Evolutionary conservation across 2,329 filamentous ascomycete genomes (phyloP).

Genomic region (Neospermospora avenae): DNA sequence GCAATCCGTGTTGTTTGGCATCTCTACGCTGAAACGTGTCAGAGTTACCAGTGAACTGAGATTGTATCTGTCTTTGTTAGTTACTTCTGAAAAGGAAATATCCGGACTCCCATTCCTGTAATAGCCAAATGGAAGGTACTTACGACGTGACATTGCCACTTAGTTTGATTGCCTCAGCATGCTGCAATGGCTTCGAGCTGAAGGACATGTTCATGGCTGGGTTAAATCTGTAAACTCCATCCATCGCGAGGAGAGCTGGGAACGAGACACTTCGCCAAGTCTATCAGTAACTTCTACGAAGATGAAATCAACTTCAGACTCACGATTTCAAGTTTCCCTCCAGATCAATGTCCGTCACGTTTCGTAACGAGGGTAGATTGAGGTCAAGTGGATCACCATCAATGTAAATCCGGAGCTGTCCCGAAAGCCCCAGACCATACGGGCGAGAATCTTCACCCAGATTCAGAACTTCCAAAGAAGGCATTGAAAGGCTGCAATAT

Average conservation of each 20-base stretch:
- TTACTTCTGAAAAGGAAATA: neutral
- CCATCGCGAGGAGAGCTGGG: neutral
- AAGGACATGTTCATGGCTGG: neutral
- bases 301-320: neutral
- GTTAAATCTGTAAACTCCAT: neutral
- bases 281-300: neutral
- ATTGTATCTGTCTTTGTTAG: neutral
- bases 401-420: neutral
- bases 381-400: neutral
- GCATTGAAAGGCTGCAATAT: neutral
- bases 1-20: neutral
- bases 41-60: neutral
- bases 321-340: neutral
- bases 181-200: neutral
- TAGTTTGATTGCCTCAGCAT: neutral
- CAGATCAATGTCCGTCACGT: neutral
- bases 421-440: too few species aligned
- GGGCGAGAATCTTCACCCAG: too few species aligned
- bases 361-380: neutral
- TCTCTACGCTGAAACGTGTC: neutral
- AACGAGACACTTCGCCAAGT: neutral
- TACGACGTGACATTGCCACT: neutral
- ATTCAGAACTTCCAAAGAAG: neutral
- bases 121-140: neutral
- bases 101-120: too few species aligned